Evolutionary conservation across 257 asterid genomes (phyloP), one percentile per base, ranked within the genome.

Genomic region (Penstemon newberryi): DNA sequence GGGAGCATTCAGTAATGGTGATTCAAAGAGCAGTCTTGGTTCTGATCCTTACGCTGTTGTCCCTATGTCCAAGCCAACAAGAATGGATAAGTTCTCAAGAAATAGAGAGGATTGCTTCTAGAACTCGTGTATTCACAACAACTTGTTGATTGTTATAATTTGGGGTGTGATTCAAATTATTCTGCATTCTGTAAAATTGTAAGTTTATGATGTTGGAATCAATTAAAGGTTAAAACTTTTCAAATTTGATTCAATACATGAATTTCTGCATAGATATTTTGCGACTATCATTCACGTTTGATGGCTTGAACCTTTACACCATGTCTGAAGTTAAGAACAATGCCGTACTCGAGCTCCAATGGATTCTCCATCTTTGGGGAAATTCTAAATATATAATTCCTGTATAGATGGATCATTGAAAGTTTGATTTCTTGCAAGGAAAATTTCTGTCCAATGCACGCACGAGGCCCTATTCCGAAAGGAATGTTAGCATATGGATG

Each of bases 401-500:
- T 76, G 63, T 89, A 91, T 13, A 94, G 77, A 78, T 94, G 96
- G 69, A 94, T 85, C 63, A 87, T 41, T 0, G 96, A 73, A 11
- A 94, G 95, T 65, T 91, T 91, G 38, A 94, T 38, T 69, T 94
- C 99, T 72, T 87, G 99, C 44, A 89, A 53, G 60, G 99, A 82
- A 84, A 94, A 94, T 66, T 87, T 94, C 78, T 86, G 92, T 11
- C 97, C 97, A 6, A 94, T 83, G 85, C 99, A 94, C 4, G 89
- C 89, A 4, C 99, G 86, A 10, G 99, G 99, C 4, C 99, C 97
- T 15, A 94, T 78, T 53, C 99, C 99, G 15, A 94, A 94, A 5
- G 99, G 99, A 60, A 89, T 94, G 80, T 86, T 65, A 52, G 99
- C 97, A 57, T 94, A 91, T 12, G 96, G 96, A 66, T 91, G 99